Percentiles rank a stretch among this genome's conserved stretches.
Evolutionary conservation across 441 rosid species (phyloP).

Genomic region (Hura crepitans): DNA sequence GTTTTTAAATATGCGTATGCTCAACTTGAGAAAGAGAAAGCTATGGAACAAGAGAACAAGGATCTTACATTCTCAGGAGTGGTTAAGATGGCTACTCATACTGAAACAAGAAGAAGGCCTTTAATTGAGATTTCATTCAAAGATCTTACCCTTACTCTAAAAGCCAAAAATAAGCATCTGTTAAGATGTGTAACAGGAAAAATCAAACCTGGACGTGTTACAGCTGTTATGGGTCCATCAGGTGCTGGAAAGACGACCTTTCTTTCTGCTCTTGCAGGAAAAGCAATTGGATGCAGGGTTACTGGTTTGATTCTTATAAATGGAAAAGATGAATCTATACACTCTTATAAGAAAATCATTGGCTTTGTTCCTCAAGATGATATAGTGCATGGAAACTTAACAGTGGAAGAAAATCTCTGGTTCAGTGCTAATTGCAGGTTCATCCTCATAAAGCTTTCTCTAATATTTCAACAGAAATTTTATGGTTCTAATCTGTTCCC

Average conservation of each 20-base stretch:
- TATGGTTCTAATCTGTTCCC: neutral
- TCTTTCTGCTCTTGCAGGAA: slow-evolving; percentile 78
- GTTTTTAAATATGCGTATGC: slow-evolving; percentile 70
- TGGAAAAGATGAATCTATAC: slow-evolving; percentile 64
- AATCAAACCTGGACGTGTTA: slow-evolving; percentile 68
- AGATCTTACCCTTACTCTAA: slow-evolving; percentile 68
- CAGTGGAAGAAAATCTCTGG: slow-evolving; percentile 94
- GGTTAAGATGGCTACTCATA: slow-evolving; percentile 54
- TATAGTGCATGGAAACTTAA: slow-evolving; percentile 90
- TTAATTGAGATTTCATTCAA: slow-evolving; percentile 67
- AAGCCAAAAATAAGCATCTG: slow-evolving; percentile 57
- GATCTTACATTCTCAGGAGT: slow-evolving; percentile 73
- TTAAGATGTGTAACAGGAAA: slow-evolving; percentile 80
- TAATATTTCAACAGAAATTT: neutral
- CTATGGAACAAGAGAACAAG: slow-evolving; percentile 48
- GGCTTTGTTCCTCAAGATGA: slow-evolving; percentile 98
- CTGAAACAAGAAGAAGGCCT: slow-evolving; percentile 55
- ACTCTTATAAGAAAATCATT: slow-evolving; percentile 72
- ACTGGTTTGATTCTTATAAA: slow-evolving; percentile 68
- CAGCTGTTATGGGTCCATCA: slow-evolving; percentile 95
- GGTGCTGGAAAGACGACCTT: slow-evolving; percentile 95
- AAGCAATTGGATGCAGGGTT: slow-evolving; percentile 59
- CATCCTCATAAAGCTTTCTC: slow-evolving; percentile 1
- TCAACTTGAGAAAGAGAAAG: slow-evolving; percentile 78
- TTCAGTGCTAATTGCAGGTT: slow-evolving; percentile 90